A percentile compares a stretch with the other conserved stretches of the same genome.
Evolutionary conservation across 768 basidiomycete species (phyloP).

Genomic region (Lactifluus pinguis): DNA sequence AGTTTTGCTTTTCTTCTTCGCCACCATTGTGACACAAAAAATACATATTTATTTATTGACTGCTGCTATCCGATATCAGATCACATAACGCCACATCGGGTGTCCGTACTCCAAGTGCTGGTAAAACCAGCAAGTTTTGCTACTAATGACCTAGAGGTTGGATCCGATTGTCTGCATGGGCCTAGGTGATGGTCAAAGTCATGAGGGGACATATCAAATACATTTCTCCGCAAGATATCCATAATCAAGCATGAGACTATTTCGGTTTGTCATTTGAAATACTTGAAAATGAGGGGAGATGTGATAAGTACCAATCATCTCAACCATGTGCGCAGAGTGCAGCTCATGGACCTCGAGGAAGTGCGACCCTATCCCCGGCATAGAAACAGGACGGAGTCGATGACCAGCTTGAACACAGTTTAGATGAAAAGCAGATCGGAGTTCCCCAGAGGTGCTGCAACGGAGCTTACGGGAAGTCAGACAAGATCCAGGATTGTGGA

Average conservation of each 20-base stretch:
- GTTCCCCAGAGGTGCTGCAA: background rate
- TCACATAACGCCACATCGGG: background rate
- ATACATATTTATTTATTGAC: background rate
- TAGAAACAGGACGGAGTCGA: background rate
- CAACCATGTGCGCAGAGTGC: slow-evolving; percentile 5
- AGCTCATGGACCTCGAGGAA: slow-evolving; percentile 3
- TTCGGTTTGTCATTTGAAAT: background rate
- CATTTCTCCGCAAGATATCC: slow-evolving; percentile 17
- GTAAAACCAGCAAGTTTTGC: slow-evolving; percentile 7
- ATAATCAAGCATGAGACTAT: slow-evolving; percentile 17
- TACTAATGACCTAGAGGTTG: slow-evolving; percentile 7
- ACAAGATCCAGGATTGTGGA: background rate
- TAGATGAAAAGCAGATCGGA: slow-evolving; percentile 12
- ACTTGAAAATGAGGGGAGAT: background rate
- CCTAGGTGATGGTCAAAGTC: slow-evolving; percentile 16
- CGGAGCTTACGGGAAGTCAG: slow-evolving; percentile 9
- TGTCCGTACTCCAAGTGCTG: background rate
- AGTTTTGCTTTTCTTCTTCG: background rate
- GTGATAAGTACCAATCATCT: slow-evolving; percentile 14
- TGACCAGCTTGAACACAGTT: slow-evolving; percentile 5
- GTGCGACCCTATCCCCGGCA: slow-evolving; percentile 8
- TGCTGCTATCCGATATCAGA: background rate
- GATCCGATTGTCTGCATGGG: slow-evolving; percentile 11
- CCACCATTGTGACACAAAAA: background rate
- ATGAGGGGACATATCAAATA: slow-evolving; percentile 9